Base-by-base conservation (phyloP, 768 basidiomycete genomes). In the Tulasnella calospora region DNA sequence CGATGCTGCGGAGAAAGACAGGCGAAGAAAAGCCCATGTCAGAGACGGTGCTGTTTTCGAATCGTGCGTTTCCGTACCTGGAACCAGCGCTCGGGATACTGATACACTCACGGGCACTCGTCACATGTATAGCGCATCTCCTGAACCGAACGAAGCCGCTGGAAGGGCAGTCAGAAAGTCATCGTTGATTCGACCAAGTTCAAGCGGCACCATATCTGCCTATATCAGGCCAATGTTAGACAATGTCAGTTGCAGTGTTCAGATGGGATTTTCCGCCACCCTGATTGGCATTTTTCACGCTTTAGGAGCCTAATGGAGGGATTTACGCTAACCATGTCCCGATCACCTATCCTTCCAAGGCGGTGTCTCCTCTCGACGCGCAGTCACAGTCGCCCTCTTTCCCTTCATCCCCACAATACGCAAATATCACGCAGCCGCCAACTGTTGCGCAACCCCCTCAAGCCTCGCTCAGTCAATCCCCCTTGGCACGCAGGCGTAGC, bases 391-490 rank as follows among this genome's bases (percentile, higher is more conserved):
- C 73, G 2, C 79, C 81, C 30, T 71, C 76, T 51, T 76, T 17
- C 79, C 79, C 79, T 19, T 38, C 78, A 77, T 79, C 23, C 46
- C 76, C 61, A n/a, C 80, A 70, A 73, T 80, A 78, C 17, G 80
- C 82, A 51, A 72, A 78, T 35, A 70, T 79, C 19, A 79, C 71
- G 83, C 88, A 8, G 57, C 87, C 36, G 86, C 87, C 81, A 82
- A 84, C 27, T 19, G 78, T 84, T 84, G 86, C 92, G 0, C 88
- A 92, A 0, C 95, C 94, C 15, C 95, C 95, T 1, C 92, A 90
- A 83, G 94, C 94, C 13, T 94, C 95, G 38, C 91, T 95, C 80
- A 94, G 94, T 81, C 90, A 92, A 36, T 91, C 92, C 23, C 87
- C 92, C 7, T 86, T 94, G 6, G 87, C 93, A 7, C 88, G 93